A percentile compares a stretch with the other conserved stretches of the same genome.
These are phyloP conservation scores for Plantago ovata DNA, from an alignment of 257 asterid genomes.

Conservation along the genomic window DNA sequence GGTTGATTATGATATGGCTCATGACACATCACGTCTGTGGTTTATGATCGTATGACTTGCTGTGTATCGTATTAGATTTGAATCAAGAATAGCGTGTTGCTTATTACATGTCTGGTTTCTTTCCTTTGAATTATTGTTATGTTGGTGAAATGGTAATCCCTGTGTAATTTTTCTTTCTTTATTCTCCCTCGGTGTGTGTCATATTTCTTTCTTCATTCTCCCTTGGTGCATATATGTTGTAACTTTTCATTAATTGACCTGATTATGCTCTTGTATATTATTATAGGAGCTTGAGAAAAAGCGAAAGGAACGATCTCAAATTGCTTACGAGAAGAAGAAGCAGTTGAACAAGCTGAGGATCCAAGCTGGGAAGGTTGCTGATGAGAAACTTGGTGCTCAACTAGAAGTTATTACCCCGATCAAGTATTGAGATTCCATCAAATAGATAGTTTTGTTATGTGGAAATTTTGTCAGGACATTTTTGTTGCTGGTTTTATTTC, in stretches of 20 bases:
- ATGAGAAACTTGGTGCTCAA: conserved; percentile 42
- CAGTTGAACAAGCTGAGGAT: conserved; percentile 37
- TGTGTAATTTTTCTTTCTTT: too few species aligned
- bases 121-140: too few species aligned
- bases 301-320: conserved; percentile 45
- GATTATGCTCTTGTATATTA: background rate
- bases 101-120: too few species aligned
- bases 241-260: background rate
- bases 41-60: too few species aligned
- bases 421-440: conserved; percentile 28
- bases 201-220: too few species aligned
- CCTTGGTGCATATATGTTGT: too few species aligned
- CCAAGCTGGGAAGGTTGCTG: conserved; percentile 44
- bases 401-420: conserved; percentile 39
- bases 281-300: conserved; percentile 45
- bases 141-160: too few species aligned
- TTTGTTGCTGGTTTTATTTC: conserved; percentile 16
- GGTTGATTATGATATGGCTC: too few species aligned
- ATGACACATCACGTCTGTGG: too few species aligned
- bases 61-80: too few species aligned
- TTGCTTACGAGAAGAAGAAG: conserved; percentile 40
- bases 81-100: too few species aligned
- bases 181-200: too few species aligned
- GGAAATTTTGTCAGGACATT: conserved; percentile 23
- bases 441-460: conserved; percentile 7